phyloP scores from a whole-genome alignment of 1,284 basidiomycete genomes.

The Cutaneotrichosporon spelunceum region DNA sequence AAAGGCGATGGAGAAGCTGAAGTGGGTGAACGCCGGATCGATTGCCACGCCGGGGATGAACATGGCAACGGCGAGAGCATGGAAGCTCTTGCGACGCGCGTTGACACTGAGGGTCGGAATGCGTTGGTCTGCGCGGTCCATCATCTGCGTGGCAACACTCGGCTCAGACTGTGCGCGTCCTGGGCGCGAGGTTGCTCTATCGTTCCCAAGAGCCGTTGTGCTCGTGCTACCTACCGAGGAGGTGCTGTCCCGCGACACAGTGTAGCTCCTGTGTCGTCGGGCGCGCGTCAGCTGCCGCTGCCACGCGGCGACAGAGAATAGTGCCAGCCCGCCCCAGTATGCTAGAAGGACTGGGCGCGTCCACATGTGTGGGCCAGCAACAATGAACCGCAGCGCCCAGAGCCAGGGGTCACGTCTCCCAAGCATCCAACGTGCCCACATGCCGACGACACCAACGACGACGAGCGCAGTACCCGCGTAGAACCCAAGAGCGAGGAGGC shows the following conservation, averaged over 20 bases:
- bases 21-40: slow-evolving; percentile 93
- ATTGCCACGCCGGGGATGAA: slow-evolving; percentile 88
- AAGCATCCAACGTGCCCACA: slow-evolving; percentile 89
- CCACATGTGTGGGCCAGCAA: slow-evolving; percentile 75
- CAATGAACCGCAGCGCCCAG: slow-evolving; percentile 72
- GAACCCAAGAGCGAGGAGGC: slow-evolving; percentile 80
- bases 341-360: slow-evolving; percentile 71
- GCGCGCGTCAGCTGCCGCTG: slow-evolving; percentile 77
- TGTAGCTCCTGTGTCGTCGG: slow-evolving; percentile 57
- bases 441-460: slow-evolving; percentile 78
- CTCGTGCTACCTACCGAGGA: background rate
- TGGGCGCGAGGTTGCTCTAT: background rate
- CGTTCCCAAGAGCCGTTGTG: background rate
- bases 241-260: slow-evolving; percentile 25
- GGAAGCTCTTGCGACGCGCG: slow-evolving; percentile 95
- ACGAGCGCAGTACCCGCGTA: slow-evolving; percentile 74
- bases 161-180: background rate
- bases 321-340: slow-evolving; percentile 81
- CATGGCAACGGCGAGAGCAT: slow-evolving; percentile 91
- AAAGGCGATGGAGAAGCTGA: slow-evolving; percentile 90
- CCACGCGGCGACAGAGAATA: slow-evolving; percentile 87
- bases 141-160: slow-evolving; percentile 65
- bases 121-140: slow-evolving; percentile 81
- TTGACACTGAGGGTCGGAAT: slow-evolving; percentile 88
- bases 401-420: slow-evolving; percentile 82